These are phyloP conservation scores for Trichoderma sp. DNA, from an alignment of 2,329 filamentous ascomycete species.

Conservation along the genomic window DNA sequence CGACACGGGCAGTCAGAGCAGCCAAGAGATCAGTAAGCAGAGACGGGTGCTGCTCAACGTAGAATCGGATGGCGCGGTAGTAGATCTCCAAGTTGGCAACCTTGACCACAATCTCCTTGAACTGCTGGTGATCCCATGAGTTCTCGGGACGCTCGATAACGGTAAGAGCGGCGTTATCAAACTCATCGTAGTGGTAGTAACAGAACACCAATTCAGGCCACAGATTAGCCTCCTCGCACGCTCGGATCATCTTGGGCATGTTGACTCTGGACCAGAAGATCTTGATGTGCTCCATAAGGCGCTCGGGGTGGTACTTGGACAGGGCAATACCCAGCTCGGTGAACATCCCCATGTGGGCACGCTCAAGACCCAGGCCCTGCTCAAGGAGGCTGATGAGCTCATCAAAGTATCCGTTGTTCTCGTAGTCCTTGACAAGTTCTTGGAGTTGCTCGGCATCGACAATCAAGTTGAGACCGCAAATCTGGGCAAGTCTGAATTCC, in stretches of 20 bases:
- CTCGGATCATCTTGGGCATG: conserved; percentile 92
- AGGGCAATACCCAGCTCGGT: conserved; percentile 88
- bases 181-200: conserved; percentile 98
- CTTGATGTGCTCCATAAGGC: conserved; percentile 97
- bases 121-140: conserved; percentile 98
- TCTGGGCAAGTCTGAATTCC: conserved; percentile 97
- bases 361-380: conserved; percentile 88
- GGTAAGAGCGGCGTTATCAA: conserved; percentile 91
- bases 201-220: conserved; percentile 98
- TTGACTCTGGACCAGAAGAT: conserved; percentile 98
- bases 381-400: conserved; percentile 94
- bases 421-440: conserved; percentile 92
- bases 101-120: conserved; percentile 98
- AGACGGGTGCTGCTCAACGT: conserved; percentile 93
- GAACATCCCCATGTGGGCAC: conserved; percentile 96
- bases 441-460: conserved; percentile 94
- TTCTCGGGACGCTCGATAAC: conserved; percentile 98
- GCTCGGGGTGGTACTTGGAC: conserved; percentile 91
- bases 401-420: conserved; percentile 95
- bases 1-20: conserved; percentile 85
- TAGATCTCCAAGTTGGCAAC: conserved; percentile 98
- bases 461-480: conserved; percentile 96
- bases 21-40: conserved; percentile 94
- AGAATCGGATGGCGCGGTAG: conserved; percentile 95
- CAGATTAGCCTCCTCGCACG: conserved; percentile 88